Percentiles rank a stretch among this genome's conserved stretches.
Evolutionary conservation across 192 early-diverging fungal genomes (phyloP).

Genomic region (Funneliformis geosporum): DNA sequence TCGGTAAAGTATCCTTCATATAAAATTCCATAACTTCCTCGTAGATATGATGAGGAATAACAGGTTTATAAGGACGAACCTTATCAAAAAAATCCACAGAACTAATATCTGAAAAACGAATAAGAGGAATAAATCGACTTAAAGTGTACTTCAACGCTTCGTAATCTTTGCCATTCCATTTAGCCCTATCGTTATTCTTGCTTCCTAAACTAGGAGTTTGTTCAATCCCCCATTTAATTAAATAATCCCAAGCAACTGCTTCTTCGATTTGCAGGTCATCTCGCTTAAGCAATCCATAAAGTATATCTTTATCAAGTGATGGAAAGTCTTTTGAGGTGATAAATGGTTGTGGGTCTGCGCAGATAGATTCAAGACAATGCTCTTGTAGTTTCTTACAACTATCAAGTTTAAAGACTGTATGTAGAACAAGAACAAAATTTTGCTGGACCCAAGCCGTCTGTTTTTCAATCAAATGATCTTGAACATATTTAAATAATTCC

Average conservation of each 20-base stretch:
- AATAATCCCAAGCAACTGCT: constrained; percentile 4
- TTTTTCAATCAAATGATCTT: constrained; percentile 28
- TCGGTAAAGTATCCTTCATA: background rate
- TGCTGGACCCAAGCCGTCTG: background rate
- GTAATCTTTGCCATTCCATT: constrained; percentile 6
- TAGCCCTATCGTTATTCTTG: background rate
- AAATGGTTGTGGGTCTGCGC: background rate
- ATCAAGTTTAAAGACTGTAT: constrained; percentile 2
- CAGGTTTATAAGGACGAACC: constrained; percentile 5
- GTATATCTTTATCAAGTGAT: background rate
- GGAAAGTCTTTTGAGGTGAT: constrained; percentile 7
- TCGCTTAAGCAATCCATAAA: background rate
- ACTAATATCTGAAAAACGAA: constrained; percentile 14
- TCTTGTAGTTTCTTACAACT: constrained; percentile 8
- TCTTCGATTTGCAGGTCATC: constrained; percentile 20
- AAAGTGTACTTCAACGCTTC: background rate
- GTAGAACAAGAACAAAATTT: constrained; percentile 1
- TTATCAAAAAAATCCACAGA: constrained; percentile 15
- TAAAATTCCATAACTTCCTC: constrained; percentile 17
- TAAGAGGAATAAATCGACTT: background rate
- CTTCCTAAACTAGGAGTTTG: background rate
- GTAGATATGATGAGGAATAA: background rate
- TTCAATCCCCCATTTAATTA: constrained; percentile 8
- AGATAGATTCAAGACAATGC: constrained; percentile 8
- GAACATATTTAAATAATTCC: constrained; percentile 2